Evolutionary conservation across 495 filamentous ascomycete species (phyloP), one percentile per base, ranked within the genome.

Genomic region (Talaromyces liani): DNA sequence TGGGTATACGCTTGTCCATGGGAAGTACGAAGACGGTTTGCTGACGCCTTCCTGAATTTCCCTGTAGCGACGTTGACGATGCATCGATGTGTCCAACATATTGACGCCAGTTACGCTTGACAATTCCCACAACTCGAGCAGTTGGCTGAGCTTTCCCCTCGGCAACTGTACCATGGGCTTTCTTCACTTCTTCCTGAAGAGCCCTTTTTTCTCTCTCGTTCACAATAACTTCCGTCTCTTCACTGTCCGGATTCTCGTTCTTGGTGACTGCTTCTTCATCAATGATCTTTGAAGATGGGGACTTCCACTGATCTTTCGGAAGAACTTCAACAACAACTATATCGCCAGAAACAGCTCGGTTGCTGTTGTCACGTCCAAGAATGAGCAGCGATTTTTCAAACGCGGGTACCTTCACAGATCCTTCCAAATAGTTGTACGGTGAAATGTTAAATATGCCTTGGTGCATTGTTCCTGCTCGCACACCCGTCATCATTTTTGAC

Each of bases 1-100:
- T 98, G 0, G 94, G 94, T 27, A 98, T 89, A 59, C 90, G 85
- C 77, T 95, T 98, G 74, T 98, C 92, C 95, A 98, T 98, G 2
- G 95, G 92, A 36, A 97, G 83, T 4, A 98, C 80, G 70, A 98
- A 98, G 10, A 98, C 91, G 25, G 82, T 93, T 72, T 98, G 92
- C 68, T 96, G 93, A 63, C 87, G 87, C 29, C 92, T 81, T 39
- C 90, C 88, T 62, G 92, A 85, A 47, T 83, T 87, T 5, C 78
- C 80, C 20, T 85, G 82, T 18, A 88, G 82, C 60, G 88, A 85
- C 41, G 91, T 88, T 14, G 95, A 96, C 14, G 86, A 89, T 18
- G 88, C 85, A 70, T 98, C 94, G 62, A 98, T 83, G 73, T 96
- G 92, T 12, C 94, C 94, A 39, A 98, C 94, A 68, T 98, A 97